Conservation (phyloP, 176 grass and related monocot genomes). For the Urochloa ruziziensis region DNA sequence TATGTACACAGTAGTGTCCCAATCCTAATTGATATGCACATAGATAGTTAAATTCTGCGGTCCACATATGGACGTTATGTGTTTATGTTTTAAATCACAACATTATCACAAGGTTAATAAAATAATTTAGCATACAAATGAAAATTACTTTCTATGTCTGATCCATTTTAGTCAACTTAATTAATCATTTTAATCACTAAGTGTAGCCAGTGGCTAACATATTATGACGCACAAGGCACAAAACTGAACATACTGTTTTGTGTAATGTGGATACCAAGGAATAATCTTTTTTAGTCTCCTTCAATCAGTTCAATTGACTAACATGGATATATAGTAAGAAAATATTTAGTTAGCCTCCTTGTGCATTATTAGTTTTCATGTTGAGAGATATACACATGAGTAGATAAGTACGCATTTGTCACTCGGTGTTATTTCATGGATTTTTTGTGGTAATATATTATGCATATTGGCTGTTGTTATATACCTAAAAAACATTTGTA, state of each 20-base stretch:
- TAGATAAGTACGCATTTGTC: not conserved
- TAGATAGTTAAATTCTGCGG: too few relatives aligned
- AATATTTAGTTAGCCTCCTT: not conserved
- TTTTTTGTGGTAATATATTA: not conserved
- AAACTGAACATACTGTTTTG: not conserved
- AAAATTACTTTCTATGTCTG: too few relatives aligned
- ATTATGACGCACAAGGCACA: not conserved
- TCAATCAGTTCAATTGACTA: not conserved
- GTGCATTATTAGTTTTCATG: not conserved
- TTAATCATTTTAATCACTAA: not conserved
- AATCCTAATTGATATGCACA: too few relatives aligned
- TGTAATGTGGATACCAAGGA: not conserved
- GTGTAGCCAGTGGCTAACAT: not conserved
- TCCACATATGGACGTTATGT: too few relatives aligned
- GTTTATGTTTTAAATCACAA: too few relatives aligned
- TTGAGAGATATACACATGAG: not conserved
- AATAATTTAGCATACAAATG: too few relatives aligned
- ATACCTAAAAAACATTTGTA: not conserved
- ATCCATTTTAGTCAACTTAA: not conserved
- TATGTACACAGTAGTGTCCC: too few relatives aligned
- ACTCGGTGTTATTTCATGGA: not conserved
- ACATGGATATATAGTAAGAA: too few relatives aligned
- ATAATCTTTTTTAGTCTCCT: not conserved
- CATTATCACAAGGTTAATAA: too few relatives aligned
- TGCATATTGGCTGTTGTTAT: not conserved